phyloP scores from a whole-genome alignment of 805 yeast genomes.

The Nakazawaea sp. region DNA sequence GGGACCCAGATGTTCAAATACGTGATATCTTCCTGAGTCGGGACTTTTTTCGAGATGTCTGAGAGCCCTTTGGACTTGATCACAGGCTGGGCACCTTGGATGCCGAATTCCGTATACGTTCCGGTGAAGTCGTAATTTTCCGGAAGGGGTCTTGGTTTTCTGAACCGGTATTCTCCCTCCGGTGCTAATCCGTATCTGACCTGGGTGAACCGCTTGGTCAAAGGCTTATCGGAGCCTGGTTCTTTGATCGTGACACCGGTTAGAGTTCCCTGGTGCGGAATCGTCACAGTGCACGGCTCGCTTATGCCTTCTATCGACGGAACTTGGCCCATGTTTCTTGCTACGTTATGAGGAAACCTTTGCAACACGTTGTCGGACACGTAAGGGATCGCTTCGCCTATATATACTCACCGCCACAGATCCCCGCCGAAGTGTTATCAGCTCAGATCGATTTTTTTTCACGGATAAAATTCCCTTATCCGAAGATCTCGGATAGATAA shows the following conservation, averaged over 20 bases:
- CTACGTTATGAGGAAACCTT: too few species aligned
- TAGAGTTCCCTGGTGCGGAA: slow-evolving; percentile 21
- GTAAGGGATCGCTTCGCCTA: neutral
- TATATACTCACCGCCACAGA: neutral
- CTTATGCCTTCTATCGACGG: slow-evolving; percentile 17
- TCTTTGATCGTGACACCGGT: slow-evolving; percentile 20
- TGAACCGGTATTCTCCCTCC: slow-evolving; percentile 25
- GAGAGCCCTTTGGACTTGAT: slow-evolving; percentile 7
- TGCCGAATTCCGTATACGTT: slow-evolving; percentile 19
- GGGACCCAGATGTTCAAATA: slow-evolving; percentile 34
- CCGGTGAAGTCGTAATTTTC: slow-evolving; percentile 25
- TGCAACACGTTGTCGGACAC: too few species aligned
- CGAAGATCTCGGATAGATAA: too few species aligned
- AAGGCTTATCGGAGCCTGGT: slow-evolving; percentile 13
- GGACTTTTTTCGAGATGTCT: slow-evolving; percentile 4
- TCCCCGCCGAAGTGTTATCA: too few species aligned
- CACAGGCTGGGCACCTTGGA: slow-evolving; percentile 24
- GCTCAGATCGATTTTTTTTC: neutral
- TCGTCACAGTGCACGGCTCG: slow-evolving; percentile 13
- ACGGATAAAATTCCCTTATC: too few species aligned
- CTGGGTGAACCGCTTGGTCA: slow-evolving; percentile 21
- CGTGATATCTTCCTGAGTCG: slow-evolving; percentile 25
- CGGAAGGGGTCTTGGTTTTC: slow-evolving; percentile 22
- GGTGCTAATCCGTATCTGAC: slow-evolving; percentile 29
- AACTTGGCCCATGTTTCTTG: slow-evolving; percentile 15